phyloP scores from a whole-genome alignment of 108 stramenopile species.

The Skeletonema potamos region DNA sequence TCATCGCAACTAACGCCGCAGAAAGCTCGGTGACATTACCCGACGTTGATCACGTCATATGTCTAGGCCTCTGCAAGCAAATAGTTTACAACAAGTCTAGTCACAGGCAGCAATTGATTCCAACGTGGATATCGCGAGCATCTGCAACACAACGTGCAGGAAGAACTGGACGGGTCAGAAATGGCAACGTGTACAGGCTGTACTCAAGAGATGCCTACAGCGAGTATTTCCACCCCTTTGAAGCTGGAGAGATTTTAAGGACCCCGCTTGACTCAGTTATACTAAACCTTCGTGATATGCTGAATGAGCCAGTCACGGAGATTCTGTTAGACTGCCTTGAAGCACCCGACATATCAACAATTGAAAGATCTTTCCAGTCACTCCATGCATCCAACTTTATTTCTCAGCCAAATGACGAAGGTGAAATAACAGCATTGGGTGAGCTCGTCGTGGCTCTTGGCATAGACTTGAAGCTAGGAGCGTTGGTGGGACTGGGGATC shows the following conservation, averaged over 20 bases:
- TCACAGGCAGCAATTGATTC: constrained; percentile 79
- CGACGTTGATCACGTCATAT: constrained; percentile 95
- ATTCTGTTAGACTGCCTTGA: constrained; percentile 80
- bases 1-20: constrained; percentile 98
- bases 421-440: constrained; percentile 75
- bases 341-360: constrained; percentile 69
- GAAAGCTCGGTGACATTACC: constrained; percentile 97
- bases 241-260: constrained; percentile 77
- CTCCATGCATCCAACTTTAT: constrained; percentile 71
- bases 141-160: constrained; percentile 94
- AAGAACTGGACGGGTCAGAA: constrained; percentile 83
- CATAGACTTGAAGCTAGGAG: constrained; percentile 73
- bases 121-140: constrained; percentile 89
- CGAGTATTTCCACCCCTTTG: constrained; percentile 69
- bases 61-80: constrained; percentile 84
- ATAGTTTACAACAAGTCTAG: constrained; percentile 72
- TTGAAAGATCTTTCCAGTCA: constrained; percentile 76
- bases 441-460: constrained; percentile 74
- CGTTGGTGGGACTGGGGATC: constrained; percentile 81
- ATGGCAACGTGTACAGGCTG: constrained; percentile 89
- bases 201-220: constrained; percentile 68
- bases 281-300: constrained; percentile 71
- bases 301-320: constrained; percentile 66
- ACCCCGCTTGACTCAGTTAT: constrained; percentile 84
- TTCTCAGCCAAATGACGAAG: constrained; percentile 53